Evolutionary conservation across 768 basidiomycete species (phyloP).

Genomic region (Lactarius evosmus): DNA sequence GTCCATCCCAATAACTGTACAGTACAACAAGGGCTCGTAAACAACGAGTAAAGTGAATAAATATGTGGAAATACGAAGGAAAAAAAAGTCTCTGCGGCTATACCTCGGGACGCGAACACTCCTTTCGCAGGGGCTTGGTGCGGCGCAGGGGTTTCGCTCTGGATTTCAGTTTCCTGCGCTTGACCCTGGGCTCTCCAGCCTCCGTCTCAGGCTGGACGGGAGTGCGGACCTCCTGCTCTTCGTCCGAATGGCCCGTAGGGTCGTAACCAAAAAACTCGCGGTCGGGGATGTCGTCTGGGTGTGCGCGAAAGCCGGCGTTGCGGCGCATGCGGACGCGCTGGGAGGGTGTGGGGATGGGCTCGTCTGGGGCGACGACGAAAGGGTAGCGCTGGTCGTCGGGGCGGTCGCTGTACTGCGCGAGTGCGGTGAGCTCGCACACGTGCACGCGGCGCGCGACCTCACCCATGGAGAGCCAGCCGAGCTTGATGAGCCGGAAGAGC

Average conservation of each 20-base stretch:
- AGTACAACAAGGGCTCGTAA: background rate
- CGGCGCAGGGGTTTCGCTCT: constrained; percentile 4
- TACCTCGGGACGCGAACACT: constrained; percentile 15
- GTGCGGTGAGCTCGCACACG: constrained; percentile 25
- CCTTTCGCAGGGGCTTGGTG: constrained; percentile 9
- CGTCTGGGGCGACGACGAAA: constrained; percentile 22
- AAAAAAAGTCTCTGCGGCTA: background rate
- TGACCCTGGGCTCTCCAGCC: constrained; percentile 12
- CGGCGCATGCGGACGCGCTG: constrained; percentile 29
- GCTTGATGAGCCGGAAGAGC: constrained; percentile 32
- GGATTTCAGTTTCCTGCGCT: constrained; percentile 5
- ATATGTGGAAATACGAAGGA: background rate
- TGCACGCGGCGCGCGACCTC: constrained; percentile 31
- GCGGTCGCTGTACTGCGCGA: constrained; percentile 29
- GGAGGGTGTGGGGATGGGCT: constrained; percentile 29
- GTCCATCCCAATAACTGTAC: background rate
- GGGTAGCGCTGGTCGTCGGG: constrained; percentile 31
- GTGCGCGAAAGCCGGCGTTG: constrained; percentile 12
- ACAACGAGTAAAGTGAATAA: background rate
- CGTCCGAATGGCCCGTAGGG: constrained; percentile 9
- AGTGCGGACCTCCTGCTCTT: background rate
- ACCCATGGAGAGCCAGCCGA: constrained; percentile 32
- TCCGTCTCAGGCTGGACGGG: background rate
- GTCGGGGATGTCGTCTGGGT: constrained; percentile 29
- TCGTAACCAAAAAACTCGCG: constrained; percentile 27